Evolutionary conservation across 345 rosid species (phyloP).

Genomic region (Brassica juncea): DNA sequence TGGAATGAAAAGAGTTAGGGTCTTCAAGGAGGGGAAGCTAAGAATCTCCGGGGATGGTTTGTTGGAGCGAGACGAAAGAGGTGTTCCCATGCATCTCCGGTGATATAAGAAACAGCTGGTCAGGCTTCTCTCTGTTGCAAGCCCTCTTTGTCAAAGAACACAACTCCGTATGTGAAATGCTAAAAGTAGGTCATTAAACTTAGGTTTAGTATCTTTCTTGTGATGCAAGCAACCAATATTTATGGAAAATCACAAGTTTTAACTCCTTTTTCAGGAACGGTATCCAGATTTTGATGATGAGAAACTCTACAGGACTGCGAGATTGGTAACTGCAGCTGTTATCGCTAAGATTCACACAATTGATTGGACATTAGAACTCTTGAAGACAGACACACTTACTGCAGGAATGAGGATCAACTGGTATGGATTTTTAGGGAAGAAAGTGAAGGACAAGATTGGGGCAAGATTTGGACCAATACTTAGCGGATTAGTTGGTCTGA

Average conservation of each 20-base stretch:
- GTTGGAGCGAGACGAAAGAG: conserved; percentile 57
- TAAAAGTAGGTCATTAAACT: conserved; percentile 7
- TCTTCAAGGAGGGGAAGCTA: conserved; percentile 71
- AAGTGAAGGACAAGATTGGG: conserved; percentile 61
- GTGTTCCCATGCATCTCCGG: conserved; percentile 73
- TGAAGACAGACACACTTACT: conserved; percentile 66
- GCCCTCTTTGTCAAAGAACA: conserved; percentile 75
- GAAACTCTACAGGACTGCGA: conserved; percentile 59
- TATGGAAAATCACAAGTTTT: background rate
- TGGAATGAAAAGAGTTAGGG: conserved; percentile 67
- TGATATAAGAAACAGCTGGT: conserved; percentile 79
- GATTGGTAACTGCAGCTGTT: conserved; percentile 73
- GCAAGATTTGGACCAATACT: conserved; percentile 53
- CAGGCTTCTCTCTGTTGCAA: conserved; percentile 71
- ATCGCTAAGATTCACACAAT: conserved; percentile 84
- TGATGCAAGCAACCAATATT: background rate
- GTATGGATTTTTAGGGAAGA: conserved; percentile 80
- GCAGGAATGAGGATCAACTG: conserved; percentile 75
- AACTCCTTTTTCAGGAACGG: conserved; percentile 38
- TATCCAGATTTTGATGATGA: conserved; percentile 64
- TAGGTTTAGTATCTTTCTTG: background rate
- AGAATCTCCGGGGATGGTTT: conserved; percentile 56
- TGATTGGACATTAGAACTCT: conserved; percentile 79
- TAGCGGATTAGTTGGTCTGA: conserved; percentile 73
- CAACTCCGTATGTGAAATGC: conserved; percentile 65